phyloP scores from a whole-genome alignment of 129 eudicot genomes.

The Flaveria trinervia region DNA sequence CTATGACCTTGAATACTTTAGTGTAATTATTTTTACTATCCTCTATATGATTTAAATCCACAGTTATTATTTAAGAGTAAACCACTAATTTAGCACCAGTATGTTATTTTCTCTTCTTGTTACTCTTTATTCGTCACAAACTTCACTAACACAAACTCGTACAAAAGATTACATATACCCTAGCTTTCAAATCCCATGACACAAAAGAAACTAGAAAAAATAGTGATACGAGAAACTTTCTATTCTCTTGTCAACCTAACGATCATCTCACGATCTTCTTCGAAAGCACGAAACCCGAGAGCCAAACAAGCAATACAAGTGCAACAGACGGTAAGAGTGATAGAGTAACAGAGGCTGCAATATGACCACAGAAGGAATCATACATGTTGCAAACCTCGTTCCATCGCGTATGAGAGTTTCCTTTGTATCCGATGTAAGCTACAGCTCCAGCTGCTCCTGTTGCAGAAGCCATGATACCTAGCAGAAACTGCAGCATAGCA shows the following conservation, averaged over 20 bases:
- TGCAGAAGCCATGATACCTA: constrained; percentile 73
- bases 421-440: constrained; percentile 68
- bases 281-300: constrained; percentile 47
- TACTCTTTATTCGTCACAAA: not conserved
- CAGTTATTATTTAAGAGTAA: no score
- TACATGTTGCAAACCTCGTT: constrained; percentile 51
- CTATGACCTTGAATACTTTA: no score
- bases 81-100: no score
- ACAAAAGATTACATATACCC: not conserved
- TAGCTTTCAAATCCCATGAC: not conserved
- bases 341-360: constrained; percentile 41
- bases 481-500: constrained; percentile 52
- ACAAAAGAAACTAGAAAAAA: not conserved
- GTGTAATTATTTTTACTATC: no score
- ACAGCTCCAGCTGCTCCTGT: constrained; percentile 71
- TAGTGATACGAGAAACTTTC: not conserved
- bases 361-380: constrained; percentile 53
- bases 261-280: constrained; percentile 35
- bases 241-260: not conserved
- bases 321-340: constrained; percentile 48
- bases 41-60: no score
- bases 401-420: constrained; percentile 68
- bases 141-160: not conserved
- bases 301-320: constrained; percentile 58
- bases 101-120: not conserved